Evolutionary conservation across 371 early-diverging fungal species (phyloP).

Genomic region (Paraphysoderma sedebokerense): DNA sequence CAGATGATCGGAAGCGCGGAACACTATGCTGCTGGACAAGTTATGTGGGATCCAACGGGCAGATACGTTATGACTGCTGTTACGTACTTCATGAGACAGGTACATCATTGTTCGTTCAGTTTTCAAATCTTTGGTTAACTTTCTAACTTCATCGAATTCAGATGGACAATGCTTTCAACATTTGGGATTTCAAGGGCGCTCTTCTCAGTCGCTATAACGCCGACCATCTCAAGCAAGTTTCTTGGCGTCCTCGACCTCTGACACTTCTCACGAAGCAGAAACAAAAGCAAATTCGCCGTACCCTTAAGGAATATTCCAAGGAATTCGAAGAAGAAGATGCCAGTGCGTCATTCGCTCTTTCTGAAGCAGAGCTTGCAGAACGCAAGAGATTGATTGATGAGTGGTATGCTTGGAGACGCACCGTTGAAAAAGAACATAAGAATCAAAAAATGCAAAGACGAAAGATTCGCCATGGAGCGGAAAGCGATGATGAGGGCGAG

Average conservation of each 20-base stretch:
- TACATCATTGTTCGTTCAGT: no score
- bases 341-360: neutral
- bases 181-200: conserved; percentile 88
- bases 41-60: conserved; percentile 97
- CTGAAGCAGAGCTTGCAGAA: neutral
- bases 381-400: neutral
- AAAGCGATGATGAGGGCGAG: conserved; percentile 23
- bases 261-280: conserved; percentile 60
- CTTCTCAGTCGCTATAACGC: conserved; percentile 51
- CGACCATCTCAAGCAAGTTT: conserved; percentile 75
- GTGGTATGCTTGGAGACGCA: no score
- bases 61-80: conserved; percentile 77
- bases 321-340: conserved; percentile 55
- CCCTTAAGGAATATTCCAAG: conserved; percentile 68
- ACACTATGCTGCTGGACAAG: conserved; percentile 85
- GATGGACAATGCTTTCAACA: conserved; percentile 70
- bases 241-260: conserved; percentile 90
- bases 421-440: no score
- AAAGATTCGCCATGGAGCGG: no score
- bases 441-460: no score
- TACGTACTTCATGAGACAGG: conserved; percentile 55
- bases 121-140: conserved; percentile 9
- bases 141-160: conserved; percentile 36
- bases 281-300: conserved; percentile 77
- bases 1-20: conserved; percentile 51